These are phyloP conservation scores for Wickerhamiella domercqiae DNA, from an alignment of 805 yeast species.

Conservation along the genomic window DNA sequence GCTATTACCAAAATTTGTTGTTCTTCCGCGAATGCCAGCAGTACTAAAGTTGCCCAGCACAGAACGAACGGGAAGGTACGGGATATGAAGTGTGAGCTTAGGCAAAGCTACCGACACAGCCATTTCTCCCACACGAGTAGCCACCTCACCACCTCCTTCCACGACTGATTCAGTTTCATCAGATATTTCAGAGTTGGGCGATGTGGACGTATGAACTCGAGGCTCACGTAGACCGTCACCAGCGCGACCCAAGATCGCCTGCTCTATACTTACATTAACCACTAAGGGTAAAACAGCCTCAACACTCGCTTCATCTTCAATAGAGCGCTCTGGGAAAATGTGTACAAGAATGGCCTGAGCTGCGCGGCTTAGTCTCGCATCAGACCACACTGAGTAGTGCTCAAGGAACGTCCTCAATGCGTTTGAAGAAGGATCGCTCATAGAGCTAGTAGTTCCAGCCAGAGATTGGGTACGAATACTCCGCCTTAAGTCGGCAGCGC, in stretches of 20 bases:
- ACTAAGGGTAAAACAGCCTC: not conserved
- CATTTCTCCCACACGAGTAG: constrained; percentile 1
- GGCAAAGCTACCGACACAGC: constrained; percentile 1
- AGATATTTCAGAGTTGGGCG: not conserved
- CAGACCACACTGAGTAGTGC: constrained; percentile 13
- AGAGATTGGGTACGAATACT: not conserved
- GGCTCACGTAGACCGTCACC: not conserved
- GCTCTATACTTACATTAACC: too few species aligned
- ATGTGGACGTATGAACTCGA: not conserved
- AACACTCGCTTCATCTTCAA: not conserved
- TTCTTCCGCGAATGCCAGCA: not conserved
- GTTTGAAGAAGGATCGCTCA: constrained; percentile 1
- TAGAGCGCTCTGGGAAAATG: not conserved
- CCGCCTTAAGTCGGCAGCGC: constrained; percentile 5
- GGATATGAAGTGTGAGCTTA: constrained; percentile 1
- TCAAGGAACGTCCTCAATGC: constrained; percentile 7
- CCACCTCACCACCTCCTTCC: not conserved
- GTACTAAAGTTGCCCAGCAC: not conserved
- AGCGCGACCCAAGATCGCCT: not conserved
- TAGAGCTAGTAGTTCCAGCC: not conserved
- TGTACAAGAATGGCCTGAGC: constrained; percentile 8
- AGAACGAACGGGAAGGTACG: constrained; percentile 1
- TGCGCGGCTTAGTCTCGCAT: constrained; percentile 9
- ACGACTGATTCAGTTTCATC: not conserved
- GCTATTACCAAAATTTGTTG: too few species aligned